Evolutionary conservation across 768 basidiomycete genomes (phyloP).

Genomic region (Mycena crocata): DNA sequence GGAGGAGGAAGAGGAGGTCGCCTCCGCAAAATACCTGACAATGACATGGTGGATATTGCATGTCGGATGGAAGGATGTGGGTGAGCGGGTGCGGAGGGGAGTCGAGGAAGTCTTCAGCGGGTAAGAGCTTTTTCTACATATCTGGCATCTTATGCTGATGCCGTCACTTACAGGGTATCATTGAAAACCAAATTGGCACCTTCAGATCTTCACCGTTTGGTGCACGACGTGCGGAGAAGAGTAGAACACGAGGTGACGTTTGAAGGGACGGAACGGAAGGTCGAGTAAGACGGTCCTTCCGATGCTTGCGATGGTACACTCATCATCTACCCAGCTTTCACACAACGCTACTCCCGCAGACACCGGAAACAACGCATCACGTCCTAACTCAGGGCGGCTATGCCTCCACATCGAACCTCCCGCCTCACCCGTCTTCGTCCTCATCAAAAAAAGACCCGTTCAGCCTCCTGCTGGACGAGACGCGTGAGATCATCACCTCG

Average conservation of each 20-base stretch:
- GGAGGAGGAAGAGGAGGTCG: constrained; percentile 71
- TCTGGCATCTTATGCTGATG: not conserved
- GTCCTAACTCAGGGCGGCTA: constrained; percentile 75
- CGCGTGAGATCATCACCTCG: constrained; percentile 69
- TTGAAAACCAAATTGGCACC: constrained; percentile 81
- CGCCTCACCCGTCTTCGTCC: constrained; percentile 32
- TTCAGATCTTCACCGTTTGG: constrained; percentile 73
- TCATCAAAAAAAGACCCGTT: constrained; percentile 62
- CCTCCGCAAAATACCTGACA: constrained; percentile 73
- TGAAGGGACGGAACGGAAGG: constrained; percentile 67
- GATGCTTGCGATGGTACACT: constrained; percentile 9
- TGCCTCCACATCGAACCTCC: constrained; percentile 35
- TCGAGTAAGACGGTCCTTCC: constrained; percentile 56
- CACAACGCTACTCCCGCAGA: constrained; percentile 80
- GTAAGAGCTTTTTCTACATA: constrained; percentile 58
- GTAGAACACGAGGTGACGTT: constrained; percentile 80
- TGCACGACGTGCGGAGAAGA: constrained; percentile 79
- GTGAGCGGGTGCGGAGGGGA: constrained; percentile 74
- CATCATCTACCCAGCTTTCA: constrained; percentile 63
- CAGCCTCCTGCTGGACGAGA: constrained; percentile 74
- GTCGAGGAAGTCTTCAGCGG: constrained; percentile 88
- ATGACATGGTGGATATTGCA: constrained; percentile 95
- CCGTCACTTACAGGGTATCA: constrained; percentile 68
- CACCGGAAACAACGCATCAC: constrained; percentile 75
- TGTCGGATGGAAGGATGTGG: constrained; percentile 91